Evolutionary conservation across 305 asterid genomes (phyloP).

Genomic region (Fraxinus velutina): DNA sequence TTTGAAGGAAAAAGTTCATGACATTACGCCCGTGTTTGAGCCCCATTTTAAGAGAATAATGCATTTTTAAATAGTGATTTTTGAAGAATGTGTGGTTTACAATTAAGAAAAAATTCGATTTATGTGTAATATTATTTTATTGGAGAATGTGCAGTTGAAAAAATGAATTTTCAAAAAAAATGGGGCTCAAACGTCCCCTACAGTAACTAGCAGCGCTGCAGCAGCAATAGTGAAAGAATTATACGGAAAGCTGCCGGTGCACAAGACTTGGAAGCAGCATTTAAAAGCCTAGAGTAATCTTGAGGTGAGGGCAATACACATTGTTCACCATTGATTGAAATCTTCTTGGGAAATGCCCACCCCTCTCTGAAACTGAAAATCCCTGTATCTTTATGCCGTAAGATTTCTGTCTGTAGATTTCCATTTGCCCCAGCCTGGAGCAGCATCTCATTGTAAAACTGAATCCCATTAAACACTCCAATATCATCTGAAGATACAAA

Average conservation of each 20-base stretch:
- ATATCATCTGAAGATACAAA: slow-evolving; percentile 48
- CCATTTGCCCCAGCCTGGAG: slow-evolving; percentile 60
- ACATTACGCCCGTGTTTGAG: not conserved
- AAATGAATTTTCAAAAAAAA: too few relatives aligned
- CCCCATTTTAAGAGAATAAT: not conserved
- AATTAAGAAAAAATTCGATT: not conserved
- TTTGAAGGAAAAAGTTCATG: slow-evolving; percentile 1
- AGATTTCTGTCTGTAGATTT: slow-evolving; percentile 71
- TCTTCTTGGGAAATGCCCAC: slow-evolving; percentile 78
- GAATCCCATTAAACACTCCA: slow-evolving; percentile 68
- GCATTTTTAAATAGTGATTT: too few relatives aligned
- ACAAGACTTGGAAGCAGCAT: slow-evolving; percentile 18
- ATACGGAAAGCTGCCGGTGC: slow-evolving; percentile 9
- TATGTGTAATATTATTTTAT: too few relatives aligned
- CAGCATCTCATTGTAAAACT: slow-evolving; percentile 65
- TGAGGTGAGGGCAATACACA: slow-evolving; percentile 73
- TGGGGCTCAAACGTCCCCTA: not conserved
- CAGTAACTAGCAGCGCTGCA: slow-evolving; percentile 1
- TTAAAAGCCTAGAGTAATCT: slow-evolving; percentile 65
- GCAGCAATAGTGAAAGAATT: slow-evolving; percentile 20
- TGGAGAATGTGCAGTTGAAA: not conserved
- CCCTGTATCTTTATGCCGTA: slow-evolving; percentile 44
- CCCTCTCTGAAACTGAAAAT: slow-evolving; percentile 57
- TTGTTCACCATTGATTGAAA: slow-evolving; percentile 64
- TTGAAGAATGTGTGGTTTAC: not conserved